Percentiles rank a stretch among this genome's conserved stretches.
These are phyloP conservation scores for Colletotrichum higginsianum DNA, from an alignment of 2,329 filamentous ascomycete genomes.

Conservation along the genomic window DNA sequence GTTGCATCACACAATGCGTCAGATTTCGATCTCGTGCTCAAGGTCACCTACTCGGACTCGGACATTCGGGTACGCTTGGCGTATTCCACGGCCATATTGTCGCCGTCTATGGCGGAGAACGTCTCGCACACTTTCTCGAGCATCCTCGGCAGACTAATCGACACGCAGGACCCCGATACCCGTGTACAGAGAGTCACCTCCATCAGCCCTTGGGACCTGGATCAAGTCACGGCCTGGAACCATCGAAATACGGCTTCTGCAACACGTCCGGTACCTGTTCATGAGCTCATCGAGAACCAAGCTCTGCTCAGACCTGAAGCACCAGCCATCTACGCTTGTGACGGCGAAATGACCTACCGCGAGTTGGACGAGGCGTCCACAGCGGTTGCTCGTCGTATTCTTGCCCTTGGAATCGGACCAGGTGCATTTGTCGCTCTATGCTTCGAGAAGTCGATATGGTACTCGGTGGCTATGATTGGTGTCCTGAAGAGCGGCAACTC, in stretches of 20 bases:
- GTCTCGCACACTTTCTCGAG: conserved; percentile 29
- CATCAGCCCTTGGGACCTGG: not conserved
- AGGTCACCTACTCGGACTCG: conserved; percentile 21
- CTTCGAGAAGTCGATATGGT: conserved; percentile 49
- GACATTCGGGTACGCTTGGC: conserved; percentile 13
- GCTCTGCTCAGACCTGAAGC: conserved; percentile 31
- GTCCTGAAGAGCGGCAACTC: conserved; percentile 52
- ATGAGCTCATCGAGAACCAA: conserved; percentile 43
- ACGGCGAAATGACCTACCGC: conserved; percentile 36
- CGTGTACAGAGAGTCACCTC: not conserved
- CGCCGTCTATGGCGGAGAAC: conserved; percentile 5
- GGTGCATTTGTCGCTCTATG: conserved; percentile 46
- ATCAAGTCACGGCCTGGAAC: conserved; percentile 8
- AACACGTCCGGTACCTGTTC: conserved; percentile 27
- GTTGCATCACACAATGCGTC: conserved; percentile 23
- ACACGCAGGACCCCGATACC: not conserved
- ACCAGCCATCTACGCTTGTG: conserved; percentile 44
- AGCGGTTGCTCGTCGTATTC: conserved; percentile 8
- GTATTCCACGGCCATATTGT: conserved; percentile 8
- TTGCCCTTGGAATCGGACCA: conserved; percentile 42
- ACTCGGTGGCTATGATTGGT: conserved; percentile 48
- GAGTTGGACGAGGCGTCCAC: conserved; percentile 29
- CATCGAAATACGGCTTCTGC: rapidly evolving
- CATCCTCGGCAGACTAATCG: not conserved
- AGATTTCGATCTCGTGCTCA: conserved; percentile 32